phyloP scores from a whole-genome alignment of 2,329 filamentous ascomycete species.

The Hortaea werneckii region DNA sequence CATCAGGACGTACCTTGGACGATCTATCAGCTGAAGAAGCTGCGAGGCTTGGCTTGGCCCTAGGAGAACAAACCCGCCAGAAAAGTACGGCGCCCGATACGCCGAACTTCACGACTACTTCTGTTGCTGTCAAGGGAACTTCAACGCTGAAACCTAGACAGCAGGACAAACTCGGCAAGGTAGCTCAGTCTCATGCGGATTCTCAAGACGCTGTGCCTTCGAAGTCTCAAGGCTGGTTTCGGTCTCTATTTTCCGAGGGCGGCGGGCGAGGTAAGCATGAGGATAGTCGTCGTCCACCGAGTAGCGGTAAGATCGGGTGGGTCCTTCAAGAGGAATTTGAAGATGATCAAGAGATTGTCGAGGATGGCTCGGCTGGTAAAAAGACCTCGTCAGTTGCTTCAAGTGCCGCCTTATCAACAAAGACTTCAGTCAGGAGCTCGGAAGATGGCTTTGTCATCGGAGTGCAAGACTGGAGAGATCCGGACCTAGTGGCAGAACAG shows the following conservation, averaged over 20 bases:
- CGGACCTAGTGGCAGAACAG: conserved; percentile 51
- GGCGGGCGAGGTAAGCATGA: conserved; percentile 3
- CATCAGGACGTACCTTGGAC: conserved; percentile 55
- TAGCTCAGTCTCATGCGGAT: conserved; percentile 2
- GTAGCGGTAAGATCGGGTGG: conserved; percentile 66
- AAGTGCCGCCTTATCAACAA: conserved; percentile 23
- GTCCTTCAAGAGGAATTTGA: conserved; percentile 57
- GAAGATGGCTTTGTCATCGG: conserved; percentile 66
- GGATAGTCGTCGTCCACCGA: conserved; percentile 55
- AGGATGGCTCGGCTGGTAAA: conserved; percentile 20
- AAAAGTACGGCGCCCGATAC: conserved; percentile 11
- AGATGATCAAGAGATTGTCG: conserved; percentile 41
- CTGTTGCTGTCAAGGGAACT: conserved; percentile 6
- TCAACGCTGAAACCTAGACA: conserved; percentile 9
- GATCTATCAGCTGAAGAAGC: conserved; percentile 52
- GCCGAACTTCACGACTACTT: conserved; percentile 20
- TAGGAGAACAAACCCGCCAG: conserved; percentile 13
- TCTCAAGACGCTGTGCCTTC: conserved; percentile 3
- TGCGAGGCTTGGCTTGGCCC: conserved; percentile 34
- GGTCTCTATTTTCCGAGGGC: conserved; percentile 28
- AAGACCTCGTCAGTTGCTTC: conserved; percentile 8
- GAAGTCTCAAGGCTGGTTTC: conserved; percentile 31
- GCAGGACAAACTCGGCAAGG: conserved; percentile 2
- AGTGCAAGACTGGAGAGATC: conserved; percentile 79
- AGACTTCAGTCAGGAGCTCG: conserved; percentile 20